Evolutionary conservation across 2,329 filamentous ascomycete species (phyloP).

Genomic region (Trichoderma breve): DNA sequence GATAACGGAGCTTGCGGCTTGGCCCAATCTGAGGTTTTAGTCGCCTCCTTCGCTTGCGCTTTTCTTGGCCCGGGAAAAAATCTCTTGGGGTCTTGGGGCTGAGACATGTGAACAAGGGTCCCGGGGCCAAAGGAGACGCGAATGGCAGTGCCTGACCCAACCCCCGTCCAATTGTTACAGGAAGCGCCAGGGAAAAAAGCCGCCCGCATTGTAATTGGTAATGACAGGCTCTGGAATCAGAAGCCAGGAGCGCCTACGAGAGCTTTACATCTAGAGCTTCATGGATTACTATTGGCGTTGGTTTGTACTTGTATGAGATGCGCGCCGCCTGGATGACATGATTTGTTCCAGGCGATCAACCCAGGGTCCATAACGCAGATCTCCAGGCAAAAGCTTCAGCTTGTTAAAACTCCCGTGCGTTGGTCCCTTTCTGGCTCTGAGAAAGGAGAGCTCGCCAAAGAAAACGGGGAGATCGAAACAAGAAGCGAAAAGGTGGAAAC

Average conservation of each 20-base stretch:
- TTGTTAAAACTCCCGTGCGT: not conserved
- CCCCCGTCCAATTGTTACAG: conserved; percentile 6
- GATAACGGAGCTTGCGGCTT: not conserved
- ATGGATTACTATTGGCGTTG: not conserved
- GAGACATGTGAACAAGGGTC: conserved; percentile 10
- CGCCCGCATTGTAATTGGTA: conserved; percentile 11
- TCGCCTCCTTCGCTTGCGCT: not conserved
- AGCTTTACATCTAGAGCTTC: not conserved
- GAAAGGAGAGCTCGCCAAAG: not conserved
- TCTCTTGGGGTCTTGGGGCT: not conserved
- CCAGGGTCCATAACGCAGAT: conserved; percentile 6
- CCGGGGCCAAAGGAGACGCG: not conserved
- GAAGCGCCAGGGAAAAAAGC: conserved; percentile 10
- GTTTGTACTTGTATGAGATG: not conserved
- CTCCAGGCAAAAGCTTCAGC: not conserved
- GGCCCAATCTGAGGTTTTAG: not conserved
- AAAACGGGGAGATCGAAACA: conserved; percentile 10
- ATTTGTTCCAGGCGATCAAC: not conserved
- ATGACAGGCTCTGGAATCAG: not conserved
- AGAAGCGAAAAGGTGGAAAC: conserved; percentile 8
- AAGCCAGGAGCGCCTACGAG: not conserved
- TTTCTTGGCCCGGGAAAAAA: not conserved
- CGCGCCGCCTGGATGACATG: not conserved
- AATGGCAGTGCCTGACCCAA: conserved; percentile 7
- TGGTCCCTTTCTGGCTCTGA: not conserved